A percentile compares a stretch with the other conserved stretches of the same genome.
These are phyloP conservation scores for Sordariomycetes sp. DNA, from an alignment of 2,329 filamentous ascomycete genomes.

Conservation along the genomic window DNA sequence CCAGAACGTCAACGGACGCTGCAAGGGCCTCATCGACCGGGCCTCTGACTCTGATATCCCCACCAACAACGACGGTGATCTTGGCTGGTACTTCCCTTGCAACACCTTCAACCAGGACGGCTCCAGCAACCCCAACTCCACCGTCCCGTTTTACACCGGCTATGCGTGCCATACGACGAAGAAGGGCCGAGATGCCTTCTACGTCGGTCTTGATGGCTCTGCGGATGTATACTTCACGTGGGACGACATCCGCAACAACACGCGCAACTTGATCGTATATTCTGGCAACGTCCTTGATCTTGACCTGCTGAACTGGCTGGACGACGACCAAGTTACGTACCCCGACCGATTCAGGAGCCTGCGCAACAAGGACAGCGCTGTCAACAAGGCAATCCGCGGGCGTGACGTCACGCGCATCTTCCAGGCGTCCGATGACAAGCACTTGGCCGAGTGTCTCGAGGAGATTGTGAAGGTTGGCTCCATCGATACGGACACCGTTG, in stretches of 20 bases:
- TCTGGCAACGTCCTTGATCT: conserved; percentile 89
- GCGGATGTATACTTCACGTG: conserved; percentile 95
- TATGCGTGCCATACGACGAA: conserved; percentile 80
- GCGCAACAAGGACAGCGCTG: conserved; percentile 49
- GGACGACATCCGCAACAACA: conserved; percentile 83
- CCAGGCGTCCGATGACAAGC: conserved; percentile 68
- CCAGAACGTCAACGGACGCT: conserved; percentile 95
- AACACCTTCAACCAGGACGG: conserved; percentile 88
- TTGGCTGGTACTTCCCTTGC: conserved; percentile 98
- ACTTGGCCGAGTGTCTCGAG: conserved; percentile 74
- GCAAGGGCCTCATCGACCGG: conserved; percentile 78
- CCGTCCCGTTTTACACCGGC: conserved; percentile 66
- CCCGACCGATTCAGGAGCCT: conserved; percentile 73
- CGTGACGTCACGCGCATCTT: conserved; percentile 85
- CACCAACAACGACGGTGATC: conserved; percentile 56
- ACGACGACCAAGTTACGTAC: conserved; percentile 64
- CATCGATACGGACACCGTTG: conserved; percentile 90
- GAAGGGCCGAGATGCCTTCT: conserved; percentile 62
- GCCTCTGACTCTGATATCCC: conserved; percentile 67
- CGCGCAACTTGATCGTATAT: conserved; percentile 87
- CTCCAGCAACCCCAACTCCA: conserved; percentile 64
- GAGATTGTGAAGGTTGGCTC: conserved; percentile 94
- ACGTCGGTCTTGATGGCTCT: conserved; percentile 50
- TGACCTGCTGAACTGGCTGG: conserved; percentile 82
- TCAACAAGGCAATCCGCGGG: conserved; percentile 59